Evolutionary conservation across 2,329 filamentous ascomycete species (phyloP), one percentile per base, ranked within the genome.

Genomic region (Epichloe uncinata): DNA sequence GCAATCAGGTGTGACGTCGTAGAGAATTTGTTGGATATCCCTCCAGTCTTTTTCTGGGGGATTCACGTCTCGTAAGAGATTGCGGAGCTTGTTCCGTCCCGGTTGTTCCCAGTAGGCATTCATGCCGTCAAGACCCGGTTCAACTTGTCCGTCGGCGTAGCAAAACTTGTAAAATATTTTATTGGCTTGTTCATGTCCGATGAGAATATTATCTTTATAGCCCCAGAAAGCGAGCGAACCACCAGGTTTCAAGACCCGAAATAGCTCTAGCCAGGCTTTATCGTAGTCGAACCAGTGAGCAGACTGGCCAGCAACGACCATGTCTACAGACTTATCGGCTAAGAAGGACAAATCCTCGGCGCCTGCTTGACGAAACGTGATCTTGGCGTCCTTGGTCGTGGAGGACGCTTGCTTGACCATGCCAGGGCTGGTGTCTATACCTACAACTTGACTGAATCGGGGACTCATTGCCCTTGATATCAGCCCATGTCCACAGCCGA

Each of bases 261-360:
- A 66, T 51, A 84, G 60, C 57, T 78, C 73, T 0, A 70, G 70
- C 75, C 78, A 84, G 3, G 74, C 69, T 38, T 66, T 68, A 7
- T 54, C 40, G 57, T 77, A 78, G 60, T 83, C 72, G 61, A 85
- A 85, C 81, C 81, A 85, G 60, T 85, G 81, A 40, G 79, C 78
- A 7, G 80, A 73, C 57, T 84, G 79, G 7, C 69, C 73, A 4
- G 71, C 65, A 15, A 73, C 69, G 5, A 66, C 67, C 56, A 73
- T 64, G 59, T 84, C 80, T 1, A 83, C 61, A 4, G 67, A 71
- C 5, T 60, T 66, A 51, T 75, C 71, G 0, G 60, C 48, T 2
- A 82, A 50, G 53, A 75, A 78, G 0, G 63, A 63, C 3, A 82
- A 62, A 48, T 75, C 67, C 57, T 85, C 80, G 1, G 78, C 77